These are phyloP conservation scores for Pythium brassicae DNA, from an alignment of 352 stramenopile genomes.

Conservation along the genomic window DNA sequence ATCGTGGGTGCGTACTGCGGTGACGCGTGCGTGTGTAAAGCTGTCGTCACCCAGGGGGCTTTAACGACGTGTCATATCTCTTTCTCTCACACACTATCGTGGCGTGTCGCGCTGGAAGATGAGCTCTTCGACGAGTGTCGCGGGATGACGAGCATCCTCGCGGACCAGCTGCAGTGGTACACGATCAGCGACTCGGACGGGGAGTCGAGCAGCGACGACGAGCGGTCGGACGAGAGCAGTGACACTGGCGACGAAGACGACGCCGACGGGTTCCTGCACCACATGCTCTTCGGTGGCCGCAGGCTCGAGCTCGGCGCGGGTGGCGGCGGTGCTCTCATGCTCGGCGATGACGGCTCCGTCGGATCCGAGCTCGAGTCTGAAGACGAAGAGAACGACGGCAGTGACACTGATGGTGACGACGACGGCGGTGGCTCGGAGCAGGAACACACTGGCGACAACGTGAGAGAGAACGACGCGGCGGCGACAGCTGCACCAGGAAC, in stretches of 20 bases:
- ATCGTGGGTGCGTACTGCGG: conserved; percentile 30
- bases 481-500: not conserved
- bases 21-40: not conserved
- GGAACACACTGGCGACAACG: not conserved
- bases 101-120: conserved; percentile 18
- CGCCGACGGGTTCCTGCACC: conserved; percentile 2
- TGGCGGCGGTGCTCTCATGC: not conserved
- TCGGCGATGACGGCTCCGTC: not conserved
- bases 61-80: no score
- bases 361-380: conserved; percentile 9
- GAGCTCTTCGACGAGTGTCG: conserved; percentile 49
- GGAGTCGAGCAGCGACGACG: conserved; percentile 9
- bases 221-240: conserved; percentile 2
- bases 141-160: conserved; percentile 14
- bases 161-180: conserved; percentile 44
- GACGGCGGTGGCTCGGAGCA: not conserved
- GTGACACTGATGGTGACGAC: not conserved
- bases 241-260: conserved; percentile 3
- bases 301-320: no score
- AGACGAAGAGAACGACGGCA: conserved; percentile 5
- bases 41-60: no score
- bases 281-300: conserved; percentile 2
- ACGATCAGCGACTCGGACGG: conserved; percentile 45
- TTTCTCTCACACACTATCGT: no score
- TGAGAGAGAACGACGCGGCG: not conserved